Percentiles rank a stretch among this genome's conserved stretches.
These are phyloP conservation scores for Geotrichum restrictum DNA, from an alignment of 1,139 yeast genomes.

Conservation along the genomic window DNA sequence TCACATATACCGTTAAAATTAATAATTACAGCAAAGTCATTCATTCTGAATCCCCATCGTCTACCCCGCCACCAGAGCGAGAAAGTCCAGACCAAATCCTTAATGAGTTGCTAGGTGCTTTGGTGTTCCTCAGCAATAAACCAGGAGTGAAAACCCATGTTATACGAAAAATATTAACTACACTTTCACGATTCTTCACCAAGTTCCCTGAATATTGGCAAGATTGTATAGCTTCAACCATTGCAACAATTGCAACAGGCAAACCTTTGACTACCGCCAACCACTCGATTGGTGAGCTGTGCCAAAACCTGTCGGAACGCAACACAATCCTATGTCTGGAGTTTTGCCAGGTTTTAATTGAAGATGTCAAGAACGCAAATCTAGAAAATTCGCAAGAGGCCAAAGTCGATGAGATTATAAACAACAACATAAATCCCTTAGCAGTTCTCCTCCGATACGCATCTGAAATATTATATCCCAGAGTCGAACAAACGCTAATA, in stretches of 20 bases:
- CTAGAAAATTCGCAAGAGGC: conserved; percentile 14
- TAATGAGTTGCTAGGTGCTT: conserved; percentile 32
- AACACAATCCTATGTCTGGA: conserved; percentile 22
- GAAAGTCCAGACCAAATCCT: conserved; percentile 24
- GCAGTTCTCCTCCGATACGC: conserved; percentile 8
- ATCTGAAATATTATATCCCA: conserved; percentile 8
- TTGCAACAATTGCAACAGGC: conserved; percentile 16
- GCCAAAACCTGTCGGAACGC: conserved; percentile 9
- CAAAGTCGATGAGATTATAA: conserved; percentile 7
- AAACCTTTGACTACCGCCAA: background rate
- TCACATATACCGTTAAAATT: conserved; percentile 53
- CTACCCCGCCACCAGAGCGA: background rate
- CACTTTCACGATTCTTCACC: conserved; percentile 33
- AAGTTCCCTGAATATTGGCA: conserved; percentile 38
- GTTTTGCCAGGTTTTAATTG: conserved; percentile 31
- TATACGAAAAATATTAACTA: conserved; percentile 37
- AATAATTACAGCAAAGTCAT: conserved; percentile 29
- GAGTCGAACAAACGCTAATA: conserved; percentile 2
- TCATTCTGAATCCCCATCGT: background rate
- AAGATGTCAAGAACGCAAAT: conserved; percentile 25
- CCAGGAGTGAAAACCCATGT: conserved; percentile 30
- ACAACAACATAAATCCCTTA: conserved; percentile 9
- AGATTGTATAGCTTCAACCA: conserved; percentile 27
- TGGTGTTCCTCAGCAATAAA: conserved; percentile 24
- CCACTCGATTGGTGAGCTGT: conserved; percentile 7